These are phyloP conservation scores for Fusarium multiceps DNA, from an alignment of 2,329 filamentous ascomycete genomes.

Conservation along the genomic window DNA sequence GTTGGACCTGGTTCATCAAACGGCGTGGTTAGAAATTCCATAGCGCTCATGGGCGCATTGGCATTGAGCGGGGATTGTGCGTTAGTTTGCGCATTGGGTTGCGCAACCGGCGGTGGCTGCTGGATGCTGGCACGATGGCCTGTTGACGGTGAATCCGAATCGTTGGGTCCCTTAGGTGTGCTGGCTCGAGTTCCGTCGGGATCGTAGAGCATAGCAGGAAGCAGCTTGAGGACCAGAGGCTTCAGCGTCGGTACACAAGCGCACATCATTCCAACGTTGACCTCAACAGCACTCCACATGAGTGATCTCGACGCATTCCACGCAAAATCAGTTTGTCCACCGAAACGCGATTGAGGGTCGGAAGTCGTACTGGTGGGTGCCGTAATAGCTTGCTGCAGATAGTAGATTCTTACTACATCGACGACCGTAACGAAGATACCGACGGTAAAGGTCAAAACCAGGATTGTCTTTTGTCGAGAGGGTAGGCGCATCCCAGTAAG, in stretches of 20 bases:
- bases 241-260: constrained; percentile 94
- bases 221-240: constrained; percentile 76
- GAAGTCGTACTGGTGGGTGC: constrained; percentile 52
- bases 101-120: constrained; percentile 41
- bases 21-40: constrained; percentile 62
- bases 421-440: constrained; percentile 90
- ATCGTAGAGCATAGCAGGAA: constrained; percentile 68
- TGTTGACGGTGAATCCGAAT: constrained; percentile 47
- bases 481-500: constrained; percentile 88
- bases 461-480: constrained; percentile 84
- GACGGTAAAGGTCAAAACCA: constrained; percentile 86
- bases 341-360: constrained; percentile 59
- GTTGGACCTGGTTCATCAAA: constrained; percentile 42
- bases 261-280: constrained; percentile 89
- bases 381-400: constrained; percentile 79
- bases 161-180: constrained; percentile 46
- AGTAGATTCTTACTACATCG: constrained; percentile 90
- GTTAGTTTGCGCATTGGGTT: constrained; percentile 19
- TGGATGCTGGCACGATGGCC: constrained; percentile 41
- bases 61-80: constrained; percentile 39
- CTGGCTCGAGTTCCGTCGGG: constrained; percentile 56
- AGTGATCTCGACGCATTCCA: constrained; percentile 86
- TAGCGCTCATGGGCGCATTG: constrained; percentile 50
- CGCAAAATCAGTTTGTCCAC: constrained; percentile 64
- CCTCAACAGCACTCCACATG: constrained; percentile 95